Evolutionary conservation across 164 flowering plant genomes (phyloP), one percentile per base, ranked within the genome.

Genomic region (Chloranthus sessilifolius): DNA sequence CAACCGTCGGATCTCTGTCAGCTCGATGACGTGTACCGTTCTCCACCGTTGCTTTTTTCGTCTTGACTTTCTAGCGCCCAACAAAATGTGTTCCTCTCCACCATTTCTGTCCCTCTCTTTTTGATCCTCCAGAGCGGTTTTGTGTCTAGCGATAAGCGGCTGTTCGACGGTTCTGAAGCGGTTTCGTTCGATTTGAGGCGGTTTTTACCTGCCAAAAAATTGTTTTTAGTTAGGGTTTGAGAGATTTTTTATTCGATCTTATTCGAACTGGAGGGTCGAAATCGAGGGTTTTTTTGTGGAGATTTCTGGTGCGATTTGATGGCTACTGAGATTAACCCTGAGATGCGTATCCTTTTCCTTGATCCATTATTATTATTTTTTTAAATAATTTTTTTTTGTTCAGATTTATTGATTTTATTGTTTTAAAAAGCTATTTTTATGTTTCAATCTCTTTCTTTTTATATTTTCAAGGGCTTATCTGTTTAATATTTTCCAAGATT

Each of bases 261-360:
- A 17, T 49, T 41, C 55, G 70, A 72, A 30, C 74, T 66, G 69
- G 77, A 66, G 70, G 43, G 55, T 41, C 43, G 48, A 42, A 43
- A 43, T 20, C 29, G 27, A 51, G 73, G 73, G 19, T 68, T 64
- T 47, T 68, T 36, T 34, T 59, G 62, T 26, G 68, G 65, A 33
- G 73, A 65, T 25, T 60, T 72, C 23, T 71, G 74, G 74, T 74
- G 76, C 56, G 67, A 68, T 59, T 54, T 57, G 25, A 59, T 67
- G 69, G 67, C 71, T 1, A 28, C 66, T 2, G 57, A 68, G 36
- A 19, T 47, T 10, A 59, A 61, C n/a, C 24, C 42, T 16, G 60
- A 59, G 36, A 61, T 64, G 20, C 64, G 76, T 74, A 71, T 65
- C 71, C 73, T 74, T 61, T 30, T 1, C 27, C 34, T 8, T 46